Percentiles rank a stretch among this genome's conserved stretches.
Evolutionary conservation across 2,329 filamentous ascomycete species (phyloP).

Genomic region (Fusarium nygamai): DNA sequence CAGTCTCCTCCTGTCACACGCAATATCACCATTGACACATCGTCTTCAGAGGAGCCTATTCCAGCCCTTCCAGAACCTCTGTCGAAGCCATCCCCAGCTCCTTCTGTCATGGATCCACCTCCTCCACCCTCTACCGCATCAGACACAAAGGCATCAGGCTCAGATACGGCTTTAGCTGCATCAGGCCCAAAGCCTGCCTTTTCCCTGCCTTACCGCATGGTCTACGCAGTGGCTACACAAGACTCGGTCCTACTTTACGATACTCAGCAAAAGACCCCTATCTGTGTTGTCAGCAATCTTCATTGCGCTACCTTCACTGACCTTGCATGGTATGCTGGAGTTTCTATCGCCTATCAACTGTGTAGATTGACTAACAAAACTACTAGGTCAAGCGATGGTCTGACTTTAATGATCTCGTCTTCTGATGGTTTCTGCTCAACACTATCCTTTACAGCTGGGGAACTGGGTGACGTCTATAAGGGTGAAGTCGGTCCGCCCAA

Average conservation of each 20-base stretch:
- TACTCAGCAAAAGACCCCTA: conserved; percentile 92
- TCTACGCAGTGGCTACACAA: conserved; percentile 97
- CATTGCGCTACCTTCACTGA: conserved; percentile 99
- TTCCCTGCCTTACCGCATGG: conserved; percentile 87
- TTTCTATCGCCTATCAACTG: neutral
- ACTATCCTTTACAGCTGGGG: conserved; percentile 82
- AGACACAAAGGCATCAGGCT: conserved; percentile 59
- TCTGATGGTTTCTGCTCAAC: conserved; percentile 98
- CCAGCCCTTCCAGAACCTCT: conserved; percentile 85
- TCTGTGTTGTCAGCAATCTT: conserved; percentile 95
- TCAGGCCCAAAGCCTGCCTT: conserved; percentile 78
- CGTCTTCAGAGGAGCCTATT: conserved; percentile 85
- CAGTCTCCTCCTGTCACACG: conserved; percentile 75
- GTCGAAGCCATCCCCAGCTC: conserved; percentile 66
- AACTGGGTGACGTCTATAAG: conserved; percentile 84
- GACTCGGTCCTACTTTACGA: conserved; percentile 96
- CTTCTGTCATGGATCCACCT: conserved; percentile 84
- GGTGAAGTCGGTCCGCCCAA: conserved; percentile 69
- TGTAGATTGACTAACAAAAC: conserved; percentile 38
- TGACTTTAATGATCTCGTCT: conserved; percentile 86
- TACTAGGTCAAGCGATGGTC: conserved; percentile 60
- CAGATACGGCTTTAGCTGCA: conserved; percentile 59
- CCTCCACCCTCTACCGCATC: conserved; percentile 65
- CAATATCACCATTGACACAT: conserved; percentile 94
- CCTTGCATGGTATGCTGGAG: conserved; percentile 79